Conservation (phyloP, 2,329 filamentous ascomycete species). For the Pseudopithomyces maydicus region DNA sequence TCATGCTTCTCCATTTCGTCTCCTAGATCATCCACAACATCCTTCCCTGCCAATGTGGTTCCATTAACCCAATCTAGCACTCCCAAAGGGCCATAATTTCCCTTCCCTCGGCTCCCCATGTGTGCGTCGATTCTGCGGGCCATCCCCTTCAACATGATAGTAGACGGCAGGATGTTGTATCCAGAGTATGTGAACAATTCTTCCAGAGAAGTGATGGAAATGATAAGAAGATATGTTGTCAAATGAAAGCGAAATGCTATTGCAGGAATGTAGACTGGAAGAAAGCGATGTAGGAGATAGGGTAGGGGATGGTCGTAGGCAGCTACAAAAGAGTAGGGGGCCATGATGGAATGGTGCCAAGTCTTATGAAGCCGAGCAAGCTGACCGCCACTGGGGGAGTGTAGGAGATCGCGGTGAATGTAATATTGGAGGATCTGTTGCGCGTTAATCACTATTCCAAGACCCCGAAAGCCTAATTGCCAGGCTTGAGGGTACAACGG, state of each 20-base stretch:
- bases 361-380: slow-evolving; percentile 50
- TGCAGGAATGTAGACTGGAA: slow-evolving; percentile 70
- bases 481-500: neutral
- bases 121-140: slow-evolving; percentile 64
- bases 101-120: slow-evolving; percentile 60
- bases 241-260: slow-evolving; percentile 71
- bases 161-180: slow-evolving; percentile 66
- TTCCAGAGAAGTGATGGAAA: slow-evolving; percentile 67
- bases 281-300: slow-evolving; percentile 65
- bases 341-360: slow-evolving; percentile 64
- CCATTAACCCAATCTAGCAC: slow-evolving; percentile 51
- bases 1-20: slow-evolving; percentile 62
- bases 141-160: slow-evolving; percentile 62
- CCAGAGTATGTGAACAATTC: slow-evolving; percentile 71
- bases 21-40: slow-evolving; percentile 60
- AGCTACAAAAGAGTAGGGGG: slow-evolving; percentile 66
- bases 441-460: neutral
- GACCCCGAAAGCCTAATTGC: neutral
- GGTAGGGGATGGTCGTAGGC: slow-evolving; percentile 72
- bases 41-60: slow-evolving; percentile 56
- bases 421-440: slow-evolving; percentile 69
- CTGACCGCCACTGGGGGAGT: slow-evolving; percentile 49
- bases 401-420: slow-evolving; percentile 74
- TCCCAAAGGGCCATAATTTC: slow-evolving; percentile 68
- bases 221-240: slow-evolving; percentile 71